Evolutionary conservation across 768 basidiomycete genomes (phyloP), one percentile per base, ranked within the genome.

Genomic region (Auricularia heimuer): DNA sequence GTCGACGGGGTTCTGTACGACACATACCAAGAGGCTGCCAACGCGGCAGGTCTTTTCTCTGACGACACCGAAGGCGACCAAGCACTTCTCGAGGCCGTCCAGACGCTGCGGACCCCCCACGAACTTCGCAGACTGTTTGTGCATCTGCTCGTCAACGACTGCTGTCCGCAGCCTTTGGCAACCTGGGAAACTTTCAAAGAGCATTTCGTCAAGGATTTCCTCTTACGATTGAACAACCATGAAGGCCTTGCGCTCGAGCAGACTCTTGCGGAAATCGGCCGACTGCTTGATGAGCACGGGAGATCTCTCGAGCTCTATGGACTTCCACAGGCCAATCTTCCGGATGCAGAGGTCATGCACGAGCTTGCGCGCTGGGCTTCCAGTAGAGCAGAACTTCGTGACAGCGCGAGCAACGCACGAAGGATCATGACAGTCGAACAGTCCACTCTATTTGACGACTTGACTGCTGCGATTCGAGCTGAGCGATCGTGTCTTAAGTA

Each of bases 101-200:
- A 69, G 8, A 65, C 66, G 1, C 68, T 76, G 2, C 64, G 68
- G 4, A 77, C 78, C 0, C 80, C 78, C 0, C 62, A 65, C 3
- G 77, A 81, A 66, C 70, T 81, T 0, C 75, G 76, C 1, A 62
- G 74, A 35, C 73, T 80, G 2, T 78, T 80, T 68, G 72, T 75
- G 16, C 73, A 78, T 58, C 66, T 80, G 2, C 65, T 80, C 1
- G 68, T 76, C 42, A 76, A 81, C 42, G 73, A 75, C 34, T 74
- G 71, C 54, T 65, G 76, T 10, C 63, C 65, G 0, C 62, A 68
- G 0, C 74, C 70, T 21, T 39, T 73, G 6, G 44, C 67, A 18
- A 65, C 73, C 1, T 77, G 77, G 76, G 66, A 72, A 6, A 66
- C 62, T 0, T 73, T 75, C 64, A 64, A 63, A 8, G 68, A 69